Base-by-base conservation (phyloP, 1,284 basidiomycete genomes). In the Erythrobasidium hasegawianum region DNA sequence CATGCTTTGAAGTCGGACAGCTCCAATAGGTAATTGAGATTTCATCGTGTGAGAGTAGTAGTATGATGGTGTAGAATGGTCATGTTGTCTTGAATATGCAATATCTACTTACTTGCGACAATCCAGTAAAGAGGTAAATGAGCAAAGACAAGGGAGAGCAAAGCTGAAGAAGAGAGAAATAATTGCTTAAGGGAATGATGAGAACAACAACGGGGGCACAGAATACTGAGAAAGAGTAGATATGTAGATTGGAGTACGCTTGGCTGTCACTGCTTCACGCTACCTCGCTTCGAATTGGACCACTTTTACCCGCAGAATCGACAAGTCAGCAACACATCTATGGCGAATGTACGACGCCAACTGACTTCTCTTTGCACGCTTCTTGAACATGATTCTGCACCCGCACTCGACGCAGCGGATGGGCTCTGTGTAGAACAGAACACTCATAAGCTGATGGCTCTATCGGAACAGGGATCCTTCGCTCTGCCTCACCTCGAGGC, bases 311-410 rank as follows among this genome's bases (percentile, higher is more conserved):
- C 39, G 20, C n/a, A 22, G 22, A 7, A 47, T 24, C 8, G n/a
- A n/a, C n/a, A 41, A n/a, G n/a, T 33, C 22, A 55, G 39, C 33
- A 50, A 5, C 4, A 14, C 9, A 18, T 14, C 45, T 33, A 20
- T 11, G 29, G 18, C 16, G 22, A 29, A 22, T 24, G 10, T 20
- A 5, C 13, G 3, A 22, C 20, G 18, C 11, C 60, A 22, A 86
- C 90, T 77, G 76, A 97, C 95, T 96, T 81, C 91, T 83, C 77
- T 86, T 90, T 20, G 94, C 97, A 73, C 95, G 82, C 79, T 96
- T 96, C 81, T 98, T 98, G 82, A 97, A 97, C 91, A 98, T 96
- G 77, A 98, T 94, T 70, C 95, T 86, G 78, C 97, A 95, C 1
- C 95, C 95, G 76, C 95, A 98, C 77, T 97, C 93, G 74, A 89